Evolutionary conservation across 441 rosid species (phyloP).

Genomic region (Rhodomyrtus psidioides): DNA sequence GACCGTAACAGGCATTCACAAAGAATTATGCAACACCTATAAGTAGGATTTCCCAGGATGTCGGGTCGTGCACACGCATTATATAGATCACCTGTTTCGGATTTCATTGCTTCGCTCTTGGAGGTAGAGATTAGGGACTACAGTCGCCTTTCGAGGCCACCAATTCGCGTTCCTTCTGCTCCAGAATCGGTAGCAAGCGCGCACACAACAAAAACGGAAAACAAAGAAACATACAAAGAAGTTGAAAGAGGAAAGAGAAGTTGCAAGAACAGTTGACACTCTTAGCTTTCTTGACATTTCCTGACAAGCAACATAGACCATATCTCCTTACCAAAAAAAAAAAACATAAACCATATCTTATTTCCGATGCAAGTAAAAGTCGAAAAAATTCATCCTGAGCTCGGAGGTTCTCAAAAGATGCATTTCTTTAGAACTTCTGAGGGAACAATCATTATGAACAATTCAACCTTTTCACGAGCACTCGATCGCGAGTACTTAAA

Average conservation of each 20-base stretch:
- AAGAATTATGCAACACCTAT: not conserved
- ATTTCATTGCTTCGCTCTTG: not conserved
- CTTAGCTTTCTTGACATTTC: not conserved
- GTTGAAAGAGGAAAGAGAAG: not conserved
- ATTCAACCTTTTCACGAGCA: not conserved
- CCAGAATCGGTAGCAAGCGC: not conserved
- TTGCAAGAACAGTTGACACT: not conserved
- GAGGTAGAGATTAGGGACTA: not conserved
- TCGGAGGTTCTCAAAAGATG: not conserved
- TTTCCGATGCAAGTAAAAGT: not conserved
- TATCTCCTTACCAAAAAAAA: not conserved
- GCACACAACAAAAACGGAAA: not conserved
- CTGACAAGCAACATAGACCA: not conserved
- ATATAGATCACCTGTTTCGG: not conserved
- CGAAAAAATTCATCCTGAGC: not conserved
- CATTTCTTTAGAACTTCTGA: not conserved
- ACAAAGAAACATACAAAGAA: not conserved
- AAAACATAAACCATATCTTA: not conserved
- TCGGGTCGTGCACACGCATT: not conserved
- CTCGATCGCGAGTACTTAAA: not conserved
- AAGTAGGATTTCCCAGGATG: not conserved
- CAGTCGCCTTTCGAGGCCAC: not conserved
- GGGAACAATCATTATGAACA: not conserved
- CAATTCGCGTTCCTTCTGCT: not conserved
- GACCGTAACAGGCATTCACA: not conserved